Evolutionary conservation across 352 stramenopile species (phyloP).

Genomic region (Phytopythium delawarense): DNA sequence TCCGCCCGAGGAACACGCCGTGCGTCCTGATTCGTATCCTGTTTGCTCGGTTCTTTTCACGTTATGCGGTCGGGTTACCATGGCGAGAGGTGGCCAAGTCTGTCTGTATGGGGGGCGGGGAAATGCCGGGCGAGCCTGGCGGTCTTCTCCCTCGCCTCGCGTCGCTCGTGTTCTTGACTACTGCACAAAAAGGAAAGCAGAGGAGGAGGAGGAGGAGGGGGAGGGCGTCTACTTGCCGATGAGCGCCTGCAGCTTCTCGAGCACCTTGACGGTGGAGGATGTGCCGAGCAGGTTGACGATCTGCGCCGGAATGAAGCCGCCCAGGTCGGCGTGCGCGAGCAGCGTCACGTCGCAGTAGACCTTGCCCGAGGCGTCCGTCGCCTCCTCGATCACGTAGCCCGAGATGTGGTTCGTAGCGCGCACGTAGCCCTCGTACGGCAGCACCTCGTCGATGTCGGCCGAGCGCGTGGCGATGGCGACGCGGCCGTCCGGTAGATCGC

Average conservation of each 20-base stretch:
- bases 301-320: constrained; percentile 72
- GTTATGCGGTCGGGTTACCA: neutral
- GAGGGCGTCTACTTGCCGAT: constrained; percentile 22
- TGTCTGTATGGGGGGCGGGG: neutral
- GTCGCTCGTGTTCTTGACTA: constrained; percentile 1
- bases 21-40: neutral
- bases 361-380: constrained; percentile 35
- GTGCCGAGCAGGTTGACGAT: constrained; percentile 85
- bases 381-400: constrained; percentile 73
- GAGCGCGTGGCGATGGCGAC: constrained; percentile 68
- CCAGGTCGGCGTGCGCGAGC: constrained; percentile 68
- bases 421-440: constrained; percentile 53
- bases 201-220: neutral
- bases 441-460: constrained; percentile 40
- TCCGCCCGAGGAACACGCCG: neutral
- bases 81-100: neutral
- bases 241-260: constrained; percentile 62
- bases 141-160: neutral
- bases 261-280: constrained; percentile 77
- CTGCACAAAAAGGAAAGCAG: constrained; percentile 2
- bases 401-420: constrained; percentile 66
- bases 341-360: constrained; percentile 71
- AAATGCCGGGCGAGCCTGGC: neutral
- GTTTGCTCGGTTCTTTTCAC: neutral
- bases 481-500: constrained; percentile 43